Percentiles rank a stretch among this genome's conserved stretches.
These are phyloP conservation scores for Saccharomycopsis vini DNA, from an alignment of 805 yeast genomes.

Conservation along the genomic window DNA sequence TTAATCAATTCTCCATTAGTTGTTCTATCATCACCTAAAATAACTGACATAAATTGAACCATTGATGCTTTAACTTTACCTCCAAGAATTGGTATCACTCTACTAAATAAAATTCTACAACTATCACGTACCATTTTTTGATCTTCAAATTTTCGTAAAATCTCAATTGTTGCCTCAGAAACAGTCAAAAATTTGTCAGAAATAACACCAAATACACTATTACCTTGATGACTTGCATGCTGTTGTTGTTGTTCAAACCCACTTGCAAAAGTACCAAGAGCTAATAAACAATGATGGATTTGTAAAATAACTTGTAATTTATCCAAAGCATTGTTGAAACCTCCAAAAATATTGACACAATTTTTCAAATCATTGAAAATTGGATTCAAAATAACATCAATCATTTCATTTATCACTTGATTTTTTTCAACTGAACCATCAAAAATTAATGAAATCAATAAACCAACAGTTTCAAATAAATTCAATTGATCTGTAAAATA, in stretches of 20 bases:
- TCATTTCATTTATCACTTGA: conserved; percentile 24
- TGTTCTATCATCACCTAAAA: conserved; percentile 50
- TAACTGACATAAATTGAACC: conserved; percentile 61
- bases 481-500: conserved; percentile 72
- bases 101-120: conserved; percentile 75
- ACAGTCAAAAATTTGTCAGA: conserved; percentile 52
- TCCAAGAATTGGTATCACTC: conserved; percentile 71
- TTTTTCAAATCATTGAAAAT: conserved; percentile 62
- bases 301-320: conserved; percentile 48
- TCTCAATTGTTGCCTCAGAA: conserved; percentile 75
- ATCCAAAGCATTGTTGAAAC: conserved; percentile 26
- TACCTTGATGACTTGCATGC: conserved; percentile 2
- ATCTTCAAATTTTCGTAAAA: conserved; percentile 65
- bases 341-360: conserved; percentile 42
- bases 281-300: conserved; percentile 79
- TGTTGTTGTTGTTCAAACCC: conserved; percentile 50
- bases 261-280: conserved; percentile 82
- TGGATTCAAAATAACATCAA: conserved; percentile 67
- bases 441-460: conserved; percentile 43
- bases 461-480: conserved; percentile 79
- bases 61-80: conserved; percentile 40
- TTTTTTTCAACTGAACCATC: conserved; percentile 25
- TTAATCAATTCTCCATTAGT: conserved; percentile 63
- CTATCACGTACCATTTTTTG: conserved; percentile 73
- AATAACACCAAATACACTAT: too few relatives aligned